A percentile compares a stretch with the other conserved stretches of the same genome.
These are phyloP conservation scores for Macrophomina pseudophaseolina DNA, from an alignment of 2,329 filamentous ascomycete species.

Conservation along the genomic window DNA sequence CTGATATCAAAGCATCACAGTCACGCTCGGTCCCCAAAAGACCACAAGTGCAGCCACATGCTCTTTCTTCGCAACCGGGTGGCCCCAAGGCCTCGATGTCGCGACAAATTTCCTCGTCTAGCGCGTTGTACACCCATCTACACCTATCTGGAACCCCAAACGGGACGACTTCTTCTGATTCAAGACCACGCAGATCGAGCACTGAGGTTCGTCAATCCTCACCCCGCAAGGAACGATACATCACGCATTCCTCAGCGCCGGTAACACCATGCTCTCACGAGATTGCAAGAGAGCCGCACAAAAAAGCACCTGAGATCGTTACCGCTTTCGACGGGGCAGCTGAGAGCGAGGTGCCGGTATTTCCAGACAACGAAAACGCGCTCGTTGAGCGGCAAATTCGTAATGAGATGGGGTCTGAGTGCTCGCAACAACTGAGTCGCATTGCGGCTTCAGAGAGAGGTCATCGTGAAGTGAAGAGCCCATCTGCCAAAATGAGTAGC, in stretches of 20 bases:
- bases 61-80: no score
- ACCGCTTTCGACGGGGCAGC: slow-evolving; percentile 7
- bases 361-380: slow-evolving; percentile 8
- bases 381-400: slow-evolving; percentile 14
- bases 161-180: not conserved
- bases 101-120: slow-evolving; percentile 9
- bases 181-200: not conserved
- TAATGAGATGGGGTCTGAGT: slow-evolving; percentile 7
- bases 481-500: not conserved
- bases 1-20: not conserved
- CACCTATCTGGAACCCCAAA: not conserved
- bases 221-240: not conserved
- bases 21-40: no score
- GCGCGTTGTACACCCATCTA: not conserved
- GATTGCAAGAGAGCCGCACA: not conserved
- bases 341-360: not conserved
- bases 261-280: not conserved
- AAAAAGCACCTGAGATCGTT: not conserved
- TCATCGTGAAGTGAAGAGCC: not conserved
- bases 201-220: not conserved
- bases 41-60: no score
- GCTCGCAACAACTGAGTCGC: not conserved
- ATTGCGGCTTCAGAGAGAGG: not conserved
- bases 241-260: not conserved
- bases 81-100: not conserved